A percentile compares a stretch with the other conserved stretches of the same genome.
Evolutionary conservation across 805 yeast species (phyloP).

Genomic region (Kodamaea leandrae): DNA sequence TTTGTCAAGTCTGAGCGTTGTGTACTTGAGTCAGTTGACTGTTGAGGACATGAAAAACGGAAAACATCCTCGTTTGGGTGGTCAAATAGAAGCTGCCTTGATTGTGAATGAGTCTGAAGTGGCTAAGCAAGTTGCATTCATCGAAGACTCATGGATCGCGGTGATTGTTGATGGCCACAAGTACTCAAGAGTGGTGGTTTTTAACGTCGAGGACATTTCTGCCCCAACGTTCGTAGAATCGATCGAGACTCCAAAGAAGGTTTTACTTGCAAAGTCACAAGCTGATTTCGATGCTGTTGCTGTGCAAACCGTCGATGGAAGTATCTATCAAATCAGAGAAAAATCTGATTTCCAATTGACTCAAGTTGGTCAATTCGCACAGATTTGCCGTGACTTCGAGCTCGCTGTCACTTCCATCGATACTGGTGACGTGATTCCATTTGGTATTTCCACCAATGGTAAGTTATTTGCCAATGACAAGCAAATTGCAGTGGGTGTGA

Average conservation of each 20-base stretch:
- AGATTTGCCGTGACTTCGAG: conserved; percentile 59
- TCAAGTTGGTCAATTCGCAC: conserved; percentile 57
- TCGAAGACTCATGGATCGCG: conserved; percentile 51
- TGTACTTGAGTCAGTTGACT: conserved; percentile 41
- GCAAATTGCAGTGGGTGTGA: conserved; percentile 68
- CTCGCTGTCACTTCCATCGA: conserved; percentile 31
- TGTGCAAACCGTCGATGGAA: conserved; percentile 63
- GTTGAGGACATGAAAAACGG: conserved; percentile 49
- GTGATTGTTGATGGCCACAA: conserved; percentile 55
- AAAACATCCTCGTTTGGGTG: conserved; percentile 42
- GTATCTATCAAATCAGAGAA: conserved; percentile 45
- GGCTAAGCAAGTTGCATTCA: conserved; percentile 63
- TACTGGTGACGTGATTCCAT: conserved; percentile 37
- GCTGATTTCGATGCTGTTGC: conserved; percentile 52
- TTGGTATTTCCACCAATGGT: conserved; percentile 77
- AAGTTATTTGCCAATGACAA: conserved; percentile 63
- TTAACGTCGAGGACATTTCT: conserved; percentile 44
- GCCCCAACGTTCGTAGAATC: conserved; percentile 42
- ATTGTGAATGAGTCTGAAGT: conserved; percentile 41
- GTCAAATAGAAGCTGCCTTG: conserved; percentile 21
- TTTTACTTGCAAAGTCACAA: conserved; percentile 54
- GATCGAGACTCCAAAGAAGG: conserved; percentile 47
- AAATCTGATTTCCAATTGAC: conserved; percentile 20
- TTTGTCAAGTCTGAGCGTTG: conserved; percentile 43
- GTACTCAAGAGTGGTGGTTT: conserved; percentile 49